Conservation (phyloP, 306 rosid species). For the Coriaria nepalensis region DNA sequence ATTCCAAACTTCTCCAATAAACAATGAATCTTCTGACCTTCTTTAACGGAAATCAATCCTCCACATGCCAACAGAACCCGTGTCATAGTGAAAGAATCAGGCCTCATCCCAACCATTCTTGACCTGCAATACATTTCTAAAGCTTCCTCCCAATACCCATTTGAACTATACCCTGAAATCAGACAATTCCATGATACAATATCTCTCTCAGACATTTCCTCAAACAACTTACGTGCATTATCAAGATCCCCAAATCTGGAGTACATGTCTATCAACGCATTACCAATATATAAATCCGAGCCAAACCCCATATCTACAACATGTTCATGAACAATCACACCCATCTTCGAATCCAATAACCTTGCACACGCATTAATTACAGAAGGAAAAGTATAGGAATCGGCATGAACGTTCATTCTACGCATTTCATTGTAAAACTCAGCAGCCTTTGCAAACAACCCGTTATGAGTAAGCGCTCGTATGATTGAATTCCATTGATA, state of each 20-base stretch:
- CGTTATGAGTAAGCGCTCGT: constrained; percentile 18
- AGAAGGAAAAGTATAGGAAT: constrained; percentile 23
- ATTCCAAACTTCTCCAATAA: constrained; percentile 21
- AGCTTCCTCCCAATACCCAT: constrained; percentile 25
- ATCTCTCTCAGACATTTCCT: constrained; percentile 20
- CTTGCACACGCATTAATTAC: constrained; percentile 27
- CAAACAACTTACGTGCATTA: constrained; percentile 19
- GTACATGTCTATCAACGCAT: constrained; percentile 25
- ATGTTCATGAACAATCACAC: constrained; percentile 12
- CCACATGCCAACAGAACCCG: constrained; percentile 21
- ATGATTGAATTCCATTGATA: constrained; percentile 26
- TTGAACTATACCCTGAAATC: constrained; percentile 28
- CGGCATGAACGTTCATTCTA: constrained; percentile 14
- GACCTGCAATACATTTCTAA: constrained; percentile 13
- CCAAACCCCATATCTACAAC: constrained; percentile 11
- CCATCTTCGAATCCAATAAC: constrained; percentile 14
- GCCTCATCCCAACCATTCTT: constrained; percentile 11
- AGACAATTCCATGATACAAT: constrained; percentile 23
- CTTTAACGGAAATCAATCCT: constrained; percentile 13
- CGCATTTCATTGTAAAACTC: constrained; percentile 19
- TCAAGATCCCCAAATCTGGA: constrained; percentile 16
- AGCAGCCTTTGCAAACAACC: constrained; percentile 17
- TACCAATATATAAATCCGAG: constrained; percentile 20
- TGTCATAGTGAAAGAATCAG: constrained; percentile 17
- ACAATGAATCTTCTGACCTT: constrained; percentile 19